Percentiles rank a stretch among this genome's conserved stretches.
phyloP scores from a whole-genome alignment of 805 yeast genomes.

The Brettanomyces nanus region DNA sequence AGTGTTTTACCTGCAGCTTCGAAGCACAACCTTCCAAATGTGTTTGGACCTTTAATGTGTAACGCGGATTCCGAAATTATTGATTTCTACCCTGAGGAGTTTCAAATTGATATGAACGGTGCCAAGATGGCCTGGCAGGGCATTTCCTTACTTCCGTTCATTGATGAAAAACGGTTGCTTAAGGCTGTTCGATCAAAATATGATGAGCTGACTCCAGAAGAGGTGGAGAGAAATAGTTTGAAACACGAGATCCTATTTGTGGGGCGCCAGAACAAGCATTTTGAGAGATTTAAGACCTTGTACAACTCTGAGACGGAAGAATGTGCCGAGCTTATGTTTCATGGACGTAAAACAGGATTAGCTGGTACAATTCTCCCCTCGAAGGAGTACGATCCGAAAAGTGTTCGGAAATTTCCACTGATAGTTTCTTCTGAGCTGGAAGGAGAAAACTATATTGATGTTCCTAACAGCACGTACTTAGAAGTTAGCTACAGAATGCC shows the following conservation, averaged over 20 bases:
- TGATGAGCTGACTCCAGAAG: conserved; percentile 55
- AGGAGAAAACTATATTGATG: conserved; percentile 30
- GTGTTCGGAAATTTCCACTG: conserved; percentile 37
- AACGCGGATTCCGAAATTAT: conserved; percentile 72
- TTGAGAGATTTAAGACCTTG: conserved; percentile 30
- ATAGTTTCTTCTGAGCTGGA: conserved; percentile 9
- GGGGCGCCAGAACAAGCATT: conserved; percentile 53
- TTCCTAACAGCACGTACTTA: conserved; percentile 31
- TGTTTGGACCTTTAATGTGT: conserved; percentile 76
- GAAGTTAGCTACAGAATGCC: conserved; percentile 56
- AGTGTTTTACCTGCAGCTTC: conserved; percentile 93
- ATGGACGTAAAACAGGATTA: conserved; percentile 43
- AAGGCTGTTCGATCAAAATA: conserved; percentile 61
- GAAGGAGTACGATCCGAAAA: conserved; percentile 29
- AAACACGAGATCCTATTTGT: conserved; percentile 65
- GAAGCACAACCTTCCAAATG: conserved; percentile 74
- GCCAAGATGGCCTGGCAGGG: conserved; percentile 95
- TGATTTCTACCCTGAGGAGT: conserved; percentile 85
- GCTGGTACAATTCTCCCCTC: conserved; percentile 44
- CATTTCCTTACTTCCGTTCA: conserved; percentile 81
- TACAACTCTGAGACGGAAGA: conserved; percentile 38
- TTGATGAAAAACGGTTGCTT: conserved; percentile 71
- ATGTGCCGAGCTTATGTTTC: conserved; percentile 30
- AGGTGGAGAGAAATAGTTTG: conserved; percentile 57
- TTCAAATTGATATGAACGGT: conserved; percentile 91